Conservation (phyloP, 805 yeast genomes). For the Lipomyces kockii region DNA sequence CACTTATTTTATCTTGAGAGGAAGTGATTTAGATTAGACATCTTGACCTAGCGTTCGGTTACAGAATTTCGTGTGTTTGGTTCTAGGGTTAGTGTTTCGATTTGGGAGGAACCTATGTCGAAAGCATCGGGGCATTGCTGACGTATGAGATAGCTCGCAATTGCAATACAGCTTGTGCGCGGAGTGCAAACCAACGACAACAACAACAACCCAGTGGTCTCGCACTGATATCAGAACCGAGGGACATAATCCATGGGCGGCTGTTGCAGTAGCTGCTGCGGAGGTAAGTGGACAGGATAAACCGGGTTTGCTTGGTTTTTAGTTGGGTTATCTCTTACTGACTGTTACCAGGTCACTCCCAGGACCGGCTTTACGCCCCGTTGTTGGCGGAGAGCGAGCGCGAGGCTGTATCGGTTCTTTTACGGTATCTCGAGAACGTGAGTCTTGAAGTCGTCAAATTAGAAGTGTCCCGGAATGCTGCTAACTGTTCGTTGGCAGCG, state of each 20-base stretch:
- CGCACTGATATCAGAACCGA: background rate
- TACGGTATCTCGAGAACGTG: constrained; percentile 84
- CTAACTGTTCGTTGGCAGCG: constrained; percentile 44
- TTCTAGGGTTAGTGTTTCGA: too few species aligned
- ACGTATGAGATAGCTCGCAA: too few species aligned
- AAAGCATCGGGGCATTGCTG: too few species aligned
- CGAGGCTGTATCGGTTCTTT: constrained; percentile 88
- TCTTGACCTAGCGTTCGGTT: too few species aligned
- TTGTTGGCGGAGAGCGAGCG: constrained; percentile 93
- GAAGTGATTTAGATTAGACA: too few species aligned
- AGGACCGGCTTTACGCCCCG: constrained; percentile 67
- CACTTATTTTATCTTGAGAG: too few species aligned
- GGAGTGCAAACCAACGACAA: too few species aligned
- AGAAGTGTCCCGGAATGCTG: background rate
- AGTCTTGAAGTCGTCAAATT: constrained; percentile 15
- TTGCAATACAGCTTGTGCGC: too few species aligned
- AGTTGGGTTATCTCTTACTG: background rate
- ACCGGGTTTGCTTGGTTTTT: background rate
- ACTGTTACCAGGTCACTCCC: constrained; percentile 29
- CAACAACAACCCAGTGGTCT: background rate
- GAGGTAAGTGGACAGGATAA: constrained; percentile 17
- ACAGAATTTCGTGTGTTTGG: too few species aligned
- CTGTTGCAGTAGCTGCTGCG: constrained; percentile 37
- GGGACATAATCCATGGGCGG: constrained; percentile 24
- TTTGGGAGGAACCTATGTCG: too few species aligned